phyloP scores from a whole-genome alignment of 1,284 basidiomycete genomes.

The Ustilago crameri region DNA sequence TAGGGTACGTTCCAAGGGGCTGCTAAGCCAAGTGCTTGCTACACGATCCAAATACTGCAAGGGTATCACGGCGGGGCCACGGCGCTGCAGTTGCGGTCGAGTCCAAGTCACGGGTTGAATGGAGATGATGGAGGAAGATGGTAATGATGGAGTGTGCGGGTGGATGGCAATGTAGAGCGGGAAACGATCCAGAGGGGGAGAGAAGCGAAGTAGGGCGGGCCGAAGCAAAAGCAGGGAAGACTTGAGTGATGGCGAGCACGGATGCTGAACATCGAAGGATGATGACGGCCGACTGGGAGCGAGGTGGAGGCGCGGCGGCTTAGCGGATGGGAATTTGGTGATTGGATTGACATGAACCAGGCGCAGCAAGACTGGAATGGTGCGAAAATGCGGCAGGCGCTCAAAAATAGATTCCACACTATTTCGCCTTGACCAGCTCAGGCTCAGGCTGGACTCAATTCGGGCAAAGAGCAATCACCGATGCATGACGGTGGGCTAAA shows the following conservation, averaged over 20 bases:
- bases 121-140: conserved; percentile 4
- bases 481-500: too few relatives aligned
- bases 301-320: neutral
- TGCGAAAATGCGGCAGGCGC: too few relatives aligned
- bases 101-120: conserved; percentile 2
- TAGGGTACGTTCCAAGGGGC: neutral
- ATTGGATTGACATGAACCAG: neutral
- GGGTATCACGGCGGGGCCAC: neutral
- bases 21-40: neutral
- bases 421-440: too few relatives aligned
- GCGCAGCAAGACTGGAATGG: too few relatives aligned
- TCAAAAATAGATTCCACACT: too few relatives aligned
- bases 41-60: conserved; percentile 1
- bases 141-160: too few relatives aligned
- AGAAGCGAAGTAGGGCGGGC: neutral
- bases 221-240: neutral
- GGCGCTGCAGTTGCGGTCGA: neutral
- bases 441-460: too few relatives aligned
- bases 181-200: neutral
- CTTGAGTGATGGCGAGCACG: conserved; percentile 14
- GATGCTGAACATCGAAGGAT: neutral
- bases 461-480: too few relatives aligned
- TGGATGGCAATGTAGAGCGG: neutral
- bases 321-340: neutral
- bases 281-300: conserved; percentile 6